Conservation (phyloP, 2,329 filamentous ascomycete genomes). For the Xylariaceae sp. region DNA sequence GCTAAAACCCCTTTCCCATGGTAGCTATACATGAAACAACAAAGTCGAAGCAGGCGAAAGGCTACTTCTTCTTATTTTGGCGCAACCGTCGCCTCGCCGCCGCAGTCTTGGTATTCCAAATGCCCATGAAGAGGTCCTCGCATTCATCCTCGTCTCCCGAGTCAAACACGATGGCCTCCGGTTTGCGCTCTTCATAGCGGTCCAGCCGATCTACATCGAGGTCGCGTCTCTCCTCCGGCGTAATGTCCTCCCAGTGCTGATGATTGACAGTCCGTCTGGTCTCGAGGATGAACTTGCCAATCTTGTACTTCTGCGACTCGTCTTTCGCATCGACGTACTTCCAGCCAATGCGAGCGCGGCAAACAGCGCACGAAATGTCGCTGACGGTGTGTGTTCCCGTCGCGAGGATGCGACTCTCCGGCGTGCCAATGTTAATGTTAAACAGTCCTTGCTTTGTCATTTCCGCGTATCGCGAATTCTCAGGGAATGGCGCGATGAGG, state of each 20-base stretch:
- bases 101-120: constrained; percentile 50
- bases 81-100: constrained; percentile 44
- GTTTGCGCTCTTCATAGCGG: constrained; percentile 10
- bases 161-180: constrained; percentile 49
- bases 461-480: background rate
- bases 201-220: constrained; percentile 21
- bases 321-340: constrained; percentile 63
- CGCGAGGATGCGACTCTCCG: constrained; percentile 52
- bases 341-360: constrained; percentile 57
- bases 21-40: background rate
- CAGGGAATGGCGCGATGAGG: constrained; percentile 45
- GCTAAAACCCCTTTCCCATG: background rate
- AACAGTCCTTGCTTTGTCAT: constrained; percentile 31
- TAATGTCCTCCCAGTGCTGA: constrained; percentile 49
- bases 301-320: constrained; percentile 57
- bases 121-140: constrained; percentile 58
- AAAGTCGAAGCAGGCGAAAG: constrained; percentile 1
- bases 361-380: constrained; percentile 55
- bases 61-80: constrained; percentile 27
- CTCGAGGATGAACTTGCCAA: constrained; percentile 64
- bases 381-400: constrained; percentile 61
- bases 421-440: constrained; percentile 52
- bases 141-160: constrained; percentile 63
- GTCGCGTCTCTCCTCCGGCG: constrained; percentile 22
- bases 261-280: constrained; percentile 50